A percentile compares a stretch with the other conserved stretches of the same genome.
Conservation (phyloP, 768 basidiomycete species). For the Omphalotus guepiniiformis region DNA sequence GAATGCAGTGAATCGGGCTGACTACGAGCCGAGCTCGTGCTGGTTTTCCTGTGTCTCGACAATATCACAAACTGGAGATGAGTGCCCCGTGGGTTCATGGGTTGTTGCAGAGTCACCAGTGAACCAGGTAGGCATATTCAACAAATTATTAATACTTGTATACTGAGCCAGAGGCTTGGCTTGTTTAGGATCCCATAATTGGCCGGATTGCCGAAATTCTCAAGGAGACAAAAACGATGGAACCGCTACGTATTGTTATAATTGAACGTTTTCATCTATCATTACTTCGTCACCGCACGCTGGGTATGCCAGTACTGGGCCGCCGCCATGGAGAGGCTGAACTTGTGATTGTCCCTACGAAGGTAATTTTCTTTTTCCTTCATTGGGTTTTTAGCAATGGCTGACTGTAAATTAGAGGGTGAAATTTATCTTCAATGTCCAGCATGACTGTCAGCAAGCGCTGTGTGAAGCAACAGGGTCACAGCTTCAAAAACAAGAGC, state of each 20-base stretch:
- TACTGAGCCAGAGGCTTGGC: not conserved
- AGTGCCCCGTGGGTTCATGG: not conserved
- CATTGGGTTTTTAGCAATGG: not conserved
- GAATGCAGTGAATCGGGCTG: too few relatives aligned
- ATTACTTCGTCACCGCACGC: not conserved
- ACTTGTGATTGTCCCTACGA: not conserved
- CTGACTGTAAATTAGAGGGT: not conserved
- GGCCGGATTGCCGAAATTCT: not conserved
- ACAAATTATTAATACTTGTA: too few relatives aligned
- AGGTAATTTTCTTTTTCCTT: not conserved
- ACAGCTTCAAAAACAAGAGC: not conserved
- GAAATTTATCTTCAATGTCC: not conserved
- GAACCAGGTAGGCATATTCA: too few relatives aligned
- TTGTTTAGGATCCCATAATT: not conserved
- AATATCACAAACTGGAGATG: not conserved
- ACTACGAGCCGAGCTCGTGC: too few relatives aligned
- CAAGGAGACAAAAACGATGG: not conserved
- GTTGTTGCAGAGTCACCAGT: not conserved
- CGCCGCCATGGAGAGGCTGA: not conserved
- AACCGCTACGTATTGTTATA: not conserved
- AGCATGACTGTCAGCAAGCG: not conserved
- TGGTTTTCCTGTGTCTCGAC: too few relatives aligned
- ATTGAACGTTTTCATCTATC: not conserved
- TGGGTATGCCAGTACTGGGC: not conserved
- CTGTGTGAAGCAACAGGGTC: not conserved